A percentile compares a stretch with the other conserved stretches of the same genome.
Evolutionary conservation across 2,329 filamentous ascomycete genomes (phyloP).

Genomic region (Aspergillus tubingensis): DNA sequence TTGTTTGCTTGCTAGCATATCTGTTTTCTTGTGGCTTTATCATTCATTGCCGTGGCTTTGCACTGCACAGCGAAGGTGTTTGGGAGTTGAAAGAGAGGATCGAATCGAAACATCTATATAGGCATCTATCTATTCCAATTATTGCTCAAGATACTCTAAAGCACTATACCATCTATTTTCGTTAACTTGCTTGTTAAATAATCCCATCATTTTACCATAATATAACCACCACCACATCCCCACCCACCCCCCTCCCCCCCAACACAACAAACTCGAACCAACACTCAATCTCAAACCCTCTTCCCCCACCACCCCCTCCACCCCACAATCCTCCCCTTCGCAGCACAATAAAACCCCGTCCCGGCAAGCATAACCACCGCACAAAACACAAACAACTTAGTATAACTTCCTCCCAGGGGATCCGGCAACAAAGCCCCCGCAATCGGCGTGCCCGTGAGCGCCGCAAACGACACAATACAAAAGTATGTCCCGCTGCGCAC

Average conservation of each 20-base stretch:
- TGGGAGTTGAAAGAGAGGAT: conserved; percentile 1
- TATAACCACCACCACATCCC: not conserved
- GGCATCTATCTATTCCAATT: not conserved
- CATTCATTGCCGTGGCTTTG: conserved; percentile 15
- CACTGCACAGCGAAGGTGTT: conserved; percentile 27
- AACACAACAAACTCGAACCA: no score
- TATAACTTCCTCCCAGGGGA: conserved; percentile 29
- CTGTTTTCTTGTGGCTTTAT: conserved; percentile 1
- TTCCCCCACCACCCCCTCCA: conserved; percentile 16
- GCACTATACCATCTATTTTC: not conserved
- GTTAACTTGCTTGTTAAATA: not conserved
- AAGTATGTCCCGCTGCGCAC: conserved; percentile 67
- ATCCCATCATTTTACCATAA: no score
- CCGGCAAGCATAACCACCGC: conserved; percentile 31
- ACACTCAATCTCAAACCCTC: conserved; percentile 22
- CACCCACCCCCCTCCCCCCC: not conserved
- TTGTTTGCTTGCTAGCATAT: not conserved
- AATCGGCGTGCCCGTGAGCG: conserved; percentile 53
- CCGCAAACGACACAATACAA: conserved; percentile 63
- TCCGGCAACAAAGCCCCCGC: conserved; percentile 31
- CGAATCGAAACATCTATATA: not conserved
- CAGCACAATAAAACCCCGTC: conserved; percentile 25
- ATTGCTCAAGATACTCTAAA: not conserved
- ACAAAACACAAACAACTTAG: conserved; percentile 29
- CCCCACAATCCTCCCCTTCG: conserved; percentile 27